Evolutionary conservation across 1,284 basidiomycete genomes (phyloP), one percentile per base, ranked within the genome.

Genomic region (Ceratorhiza oryzae-sativae): DNA sequence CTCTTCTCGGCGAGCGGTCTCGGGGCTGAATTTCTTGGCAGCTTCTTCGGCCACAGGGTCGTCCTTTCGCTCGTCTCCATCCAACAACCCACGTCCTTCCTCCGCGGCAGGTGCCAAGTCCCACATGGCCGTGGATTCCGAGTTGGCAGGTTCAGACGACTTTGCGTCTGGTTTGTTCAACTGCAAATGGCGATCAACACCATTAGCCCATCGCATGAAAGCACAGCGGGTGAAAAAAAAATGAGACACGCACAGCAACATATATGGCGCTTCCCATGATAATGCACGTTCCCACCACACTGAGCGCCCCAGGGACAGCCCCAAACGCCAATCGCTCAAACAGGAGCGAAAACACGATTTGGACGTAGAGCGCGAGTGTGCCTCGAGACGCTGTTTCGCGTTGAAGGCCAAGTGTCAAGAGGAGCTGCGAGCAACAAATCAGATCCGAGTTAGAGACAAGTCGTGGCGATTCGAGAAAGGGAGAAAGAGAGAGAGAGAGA

Each of bases 391-490:
- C 88, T 0, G 87, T 86, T 77, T 90, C 89, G 13, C 86, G 83
- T 77, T 89, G 88, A 15, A 90, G 80, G 0, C 89, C 89, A 82
- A 88, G 83, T 0, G 87, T 88, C 39, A 90, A 77, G 3, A 89
- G 80, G 2, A 84, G 77, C 84, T 88, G 34, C 2, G 62, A 15
- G 39, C 48, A 18, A 8, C 6, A 4, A 23, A 3, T 61, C 4
- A 49, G 45, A 32, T 23, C n/a, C 10, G 34, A n/a, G 25, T 42
- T 1, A 25, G 23, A 13, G 34, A 59, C 20, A 20, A 32, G 36
- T 8, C n/a, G 56, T 12, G 36, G 36, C n/a, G n/a, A n/a, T n/a
- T n/a, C n/a, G n/a, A n/a, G n/a, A n/a, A n/a, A n/a, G n/a, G n/a
- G n/a, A n/a, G n/a, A n/a, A n/a, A n/a, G n/a, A n/a, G n/a, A n/a